Conservation (phyloP, 441 rosid species). For the Mallotus japonicus region DNA sequence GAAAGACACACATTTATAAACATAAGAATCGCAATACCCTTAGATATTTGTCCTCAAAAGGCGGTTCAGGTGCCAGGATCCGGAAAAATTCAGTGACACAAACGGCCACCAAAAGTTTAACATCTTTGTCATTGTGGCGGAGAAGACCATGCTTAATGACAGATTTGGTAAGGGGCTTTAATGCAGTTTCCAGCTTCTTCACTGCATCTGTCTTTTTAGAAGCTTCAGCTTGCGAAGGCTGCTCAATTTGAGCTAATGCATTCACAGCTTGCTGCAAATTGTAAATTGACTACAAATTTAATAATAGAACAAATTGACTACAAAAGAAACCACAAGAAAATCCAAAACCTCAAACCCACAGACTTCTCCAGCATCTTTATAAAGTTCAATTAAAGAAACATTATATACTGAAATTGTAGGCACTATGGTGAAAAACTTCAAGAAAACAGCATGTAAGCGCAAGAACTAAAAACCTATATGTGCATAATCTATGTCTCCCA, state of each 20-base stretch:
- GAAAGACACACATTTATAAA: not conserved
- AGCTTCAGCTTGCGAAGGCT: conserved; percentile 44
- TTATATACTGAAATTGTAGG: not conserved
- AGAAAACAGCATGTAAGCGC: not conserved
- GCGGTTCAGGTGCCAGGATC: conserved; percentile 78
- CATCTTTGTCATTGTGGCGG: conserved; percentile 65
- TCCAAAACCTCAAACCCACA: not conserved
- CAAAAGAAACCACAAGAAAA: not conserved
- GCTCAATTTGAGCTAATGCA: conserved; percentile 65
- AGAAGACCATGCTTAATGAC: conserved; percentile 58
- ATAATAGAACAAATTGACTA: not conserved
- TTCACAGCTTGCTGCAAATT: conserved; percentile 62
- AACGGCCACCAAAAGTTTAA: conserved; percentile 68
- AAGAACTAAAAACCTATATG: not conserved
- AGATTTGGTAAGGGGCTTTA: conserved; percentile 53
- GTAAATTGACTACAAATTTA: not conserved
- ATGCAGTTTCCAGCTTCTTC: conserved; percentile 41
- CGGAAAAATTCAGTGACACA: conserved; percentile 73
- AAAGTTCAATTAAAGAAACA: not conserved
- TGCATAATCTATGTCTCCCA: not conserved
- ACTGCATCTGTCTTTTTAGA: conserved; percentile 36
- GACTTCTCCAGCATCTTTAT: not conserved
- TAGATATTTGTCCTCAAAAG: conserved; percentile 70
- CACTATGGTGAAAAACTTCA: not conserved
- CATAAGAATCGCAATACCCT: conserved; percentile 41